A percentile compares a stretch with the other conserved stretches of the same genome.
phyloP scores from a whole-genome alignment of 768 basidiomycete species.

The Albatrellus ellisii region DNA sequence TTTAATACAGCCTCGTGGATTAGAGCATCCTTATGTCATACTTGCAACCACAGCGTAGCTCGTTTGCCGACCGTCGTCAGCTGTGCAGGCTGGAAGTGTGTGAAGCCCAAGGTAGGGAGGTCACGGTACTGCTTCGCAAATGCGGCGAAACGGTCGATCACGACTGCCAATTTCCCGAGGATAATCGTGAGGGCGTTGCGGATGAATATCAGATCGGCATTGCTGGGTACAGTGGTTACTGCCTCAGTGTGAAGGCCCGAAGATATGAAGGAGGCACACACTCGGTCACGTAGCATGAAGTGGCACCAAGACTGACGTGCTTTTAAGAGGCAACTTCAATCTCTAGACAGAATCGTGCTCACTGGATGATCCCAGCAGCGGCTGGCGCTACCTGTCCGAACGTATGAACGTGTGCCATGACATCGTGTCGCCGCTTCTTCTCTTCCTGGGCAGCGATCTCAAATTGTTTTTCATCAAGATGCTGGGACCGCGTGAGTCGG shows the following conservation, averaged over 20 bases:
- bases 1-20: background rate
- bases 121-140: slow-evolving; percentile 82
- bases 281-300: slow-evolving; percentile 99
- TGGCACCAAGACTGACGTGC: slow-evolving; percentile 68
- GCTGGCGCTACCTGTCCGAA: slow-evolving; percentile 90
- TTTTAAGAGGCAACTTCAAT: too few species aligned
- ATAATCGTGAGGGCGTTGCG: slow-evolving; percentile 77
- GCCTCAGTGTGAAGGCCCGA: background rate
- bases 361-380: slow-evolving; percentile 95
- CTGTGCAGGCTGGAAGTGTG: slow-evolving; percentile 98
- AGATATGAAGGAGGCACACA: slow-evolving; percentile 24
- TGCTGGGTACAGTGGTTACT: slow-evolving; percentile 52
- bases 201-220: slow-evolving; percentile 96
- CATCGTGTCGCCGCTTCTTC: slow-evolving; percentile 95
- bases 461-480: slow-evolving; percentile 82
- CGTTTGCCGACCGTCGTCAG: slow-evolving; percentile 97
- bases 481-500: slow-evolving; percentile 26
- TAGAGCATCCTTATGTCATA: slow-evolving; percentile 21
- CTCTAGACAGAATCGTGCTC: slow-evolving; percentile 18
- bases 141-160: slow-evolving; percentile 76
- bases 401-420: slow-evolving; percentile 99
- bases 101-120: slow-evolving; percentile 92
- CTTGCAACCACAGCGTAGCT: slow-evolving; percentile 93
- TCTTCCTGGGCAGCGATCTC: slow-evolving; percentile 87
- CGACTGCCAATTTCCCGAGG: slow-evolving; percentile 74